Percentiles rank a stretch among this genome's conserved stretches.
Conservation (phyloP, 2,329 filamentous ascomycete genomes). For the Leptosphaerulina australis region DNA sequence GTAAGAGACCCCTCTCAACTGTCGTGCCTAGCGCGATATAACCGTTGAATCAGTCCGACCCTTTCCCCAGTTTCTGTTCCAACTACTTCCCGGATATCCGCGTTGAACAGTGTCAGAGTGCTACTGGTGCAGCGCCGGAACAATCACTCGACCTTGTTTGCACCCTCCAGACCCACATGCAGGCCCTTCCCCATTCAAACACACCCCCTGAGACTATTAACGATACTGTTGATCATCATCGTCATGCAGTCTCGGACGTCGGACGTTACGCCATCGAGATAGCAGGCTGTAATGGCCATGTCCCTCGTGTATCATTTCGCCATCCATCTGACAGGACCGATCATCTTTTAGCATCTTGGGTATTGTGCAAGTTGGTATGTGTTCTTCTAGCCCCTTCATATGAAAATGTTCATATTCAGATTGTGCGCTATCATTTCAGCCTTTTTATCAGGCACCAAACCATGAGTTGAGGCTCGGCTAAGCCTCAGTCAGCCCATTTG, state of each 20-base stretch:
- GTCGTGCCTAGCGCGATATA: not conserved
- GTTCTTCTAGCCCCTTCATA: constrained; percentile 5
- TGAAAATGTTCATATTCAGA: constrained; percentile 8
- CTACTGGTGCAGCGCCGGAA: constrained; percentile 10
- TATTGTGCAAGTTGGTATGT: not conserved
- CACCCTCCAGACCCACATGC: constrained; percentile 5
- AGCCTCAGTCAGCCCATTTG: constrained; percentile 8
- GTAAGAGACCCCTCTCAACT: not conserved
- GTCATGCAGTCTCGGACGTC: constrained; percentile 10
- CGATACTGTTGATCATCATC: constrained; percentile 2
- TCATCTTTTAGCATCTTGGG: not conserved
- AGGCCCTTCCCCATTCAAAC: not conserved
- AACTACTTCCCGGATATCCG: not conserved
- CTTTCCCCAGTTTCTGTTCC: constrained; percentile 14
- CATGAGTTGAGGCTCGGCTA: not conserved
- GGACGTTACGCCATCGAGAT: constrained; percentile 5
- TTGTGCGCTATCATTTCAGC: constrained; percentile 6
- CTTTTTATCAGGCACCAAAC: constrained; percentile 9
- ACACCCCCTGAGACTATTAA: not conserved
- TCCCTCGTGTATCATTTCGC: constrained; percentile 5
- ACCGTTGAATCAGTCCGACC: not conserved
- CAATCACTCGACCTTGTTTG: not conserved
- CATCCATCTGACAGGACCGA: not conserved
- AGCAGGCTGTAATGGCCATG: not conserved
- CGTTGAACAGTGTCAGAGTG: constrained; percentile 5